Percentiles rank a stretch among this genome's conserved stretches.
Evolutionary conservation across 2,329 filamentous ascomycete species (phyloP).

Genomic region (Sporothrix brunneoviolacea): DNA sequence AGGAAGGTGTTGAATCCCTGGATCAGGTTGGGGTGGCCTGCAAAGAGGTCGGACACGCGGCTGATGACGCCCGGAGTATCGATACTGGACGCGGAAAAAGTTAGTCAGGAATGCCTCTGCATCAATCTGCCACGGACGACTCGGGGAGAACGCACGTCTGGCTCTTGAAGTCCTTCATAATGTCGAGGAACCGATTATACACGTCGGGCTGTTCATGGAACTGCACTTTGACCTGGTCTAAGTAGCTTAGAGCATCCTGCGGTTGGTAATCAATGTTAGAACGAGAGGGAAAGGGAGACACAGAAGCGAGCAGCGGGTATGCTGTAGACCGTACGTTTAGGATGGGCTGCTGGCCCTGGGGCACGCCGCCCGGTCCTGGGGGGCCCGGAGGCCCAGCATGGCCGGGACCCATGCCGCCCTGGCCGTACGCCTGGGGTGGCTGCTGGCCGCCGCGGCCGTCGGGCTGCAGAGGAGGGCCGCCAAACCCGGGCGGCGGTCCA

Average conservation of each 20-base stretch:
- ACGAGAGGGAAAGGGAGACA: background rate
- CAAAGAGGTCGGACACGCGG: slow-evolving; percentile 89
- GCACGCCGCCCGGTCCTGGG: slow-evolving; percentile 49
- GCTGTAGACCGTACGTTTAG: slow-evolving; percentile 52
- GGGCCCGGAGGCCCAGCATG: slow-evolving; percentile 29
- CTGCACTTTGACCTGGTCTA: slow-evolving; percentile 97
- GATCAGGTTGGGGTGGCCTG: slow-evolving; percentile 89
- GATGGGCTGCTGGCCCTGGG: slow-evolving; percentile 77
- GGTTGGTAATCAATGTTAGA: background rate
- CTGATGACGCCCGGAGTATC: slow-evolving; percentile 97
- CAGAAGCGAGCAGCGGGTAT: background rate
- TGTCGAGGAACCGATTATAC: slow-evolving; percentile 93
- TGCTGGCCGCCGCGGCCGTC: slow-evolving; percentile 59
- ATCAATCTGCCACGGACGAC: background rate
- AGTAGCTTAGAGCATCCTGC: slow-evolving; percentile 76
- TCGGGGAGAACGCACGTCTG: slow-evolving; percentile 61
- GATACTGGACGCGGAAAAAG: slow-evolving; percentile 48
- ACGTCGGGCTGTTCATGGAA: slow-evolving; percentile 96
- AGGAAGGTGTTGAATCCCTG: slow-evolving; percentile 98
- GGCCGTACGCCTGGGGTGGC: slow-evolving; percentile 42
- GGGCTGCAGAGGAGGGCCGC: slow-evolving; percentile 58
- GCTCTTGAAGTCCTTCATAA: slow-evolving; percentile 99
- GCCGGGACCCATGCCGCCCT: slow-evolving; percentile 30
- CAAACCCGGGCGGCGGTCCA: slow-evolving; percentile 60
- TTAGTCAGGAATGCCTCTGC: background rate